A percentile compares a stretch with the other conserved stretches of the same genome.
Conservation (phyloP, 768 basidiomycete genomes). For the Tremella fuciformis region DNA sequence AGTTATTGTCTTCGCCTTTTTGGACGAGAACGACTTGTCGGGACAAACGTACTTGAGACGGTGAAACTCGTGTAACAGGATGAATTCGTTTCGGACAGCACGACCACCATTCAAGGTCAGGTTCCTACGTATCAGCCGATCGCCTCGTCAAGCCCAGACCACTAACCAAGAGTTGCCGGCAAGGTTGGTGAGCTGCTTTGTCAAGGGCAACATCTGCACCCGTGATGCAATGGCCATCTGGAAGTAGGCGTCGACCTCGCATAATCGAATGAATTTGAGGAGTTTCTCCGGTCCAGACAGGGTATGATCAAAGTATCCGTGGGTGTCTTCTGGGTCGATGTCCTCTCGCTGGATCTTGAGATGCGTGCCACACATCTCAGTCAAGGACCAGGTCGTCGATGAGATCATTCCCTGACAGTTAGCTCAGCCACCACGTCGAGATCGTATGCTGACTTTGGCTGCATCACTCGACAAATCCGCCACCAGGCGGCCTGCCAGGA, state of each 20-base stretch:
- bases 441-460: constrained; percentile 65
- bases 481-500: constrained; percentile 78
- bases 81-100: constrained; percentile 98
- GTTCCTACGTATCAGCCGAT: constrained; percentile 62
- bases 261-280: constrained; percentile 84
- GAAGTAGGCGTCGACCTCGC: constrained; percentile 91
- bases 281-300: constrained; percentile 72
- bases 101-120: constrained; percentile 95
- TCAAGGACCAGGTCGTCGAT: constrained; percentile 96
- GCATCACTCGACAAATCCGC: constrained; percentile 94
- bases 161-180: constrained; percentile 94
- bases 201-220: constrained; percentile 89
- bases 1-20: constrained; percentile 56
- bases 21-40: constrained; percentile 86
- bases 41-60: constrained; percentile 92
- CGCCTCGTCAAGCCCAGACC: background rate
- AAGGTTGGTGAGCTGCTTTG: constrained; percentile 87
- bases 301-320: constrained; percentile 80
- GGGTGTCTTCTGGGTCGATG: constrained; percentile 92
- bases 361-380: constrained; percentile 92
- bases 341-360: constrained; percentile 83
- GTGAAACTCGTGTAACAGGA: constrained; percentile 96
- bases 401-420: constrained; percentile 81
- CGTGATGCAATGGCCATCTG: constrained; percentile 95
- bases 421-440: background rate